These are phyloP conservation scores for Tranzscheliella williamsii DNA, from an alignment of 1,284 basidiomycete species.

Conservation along the genomic window DNA sequence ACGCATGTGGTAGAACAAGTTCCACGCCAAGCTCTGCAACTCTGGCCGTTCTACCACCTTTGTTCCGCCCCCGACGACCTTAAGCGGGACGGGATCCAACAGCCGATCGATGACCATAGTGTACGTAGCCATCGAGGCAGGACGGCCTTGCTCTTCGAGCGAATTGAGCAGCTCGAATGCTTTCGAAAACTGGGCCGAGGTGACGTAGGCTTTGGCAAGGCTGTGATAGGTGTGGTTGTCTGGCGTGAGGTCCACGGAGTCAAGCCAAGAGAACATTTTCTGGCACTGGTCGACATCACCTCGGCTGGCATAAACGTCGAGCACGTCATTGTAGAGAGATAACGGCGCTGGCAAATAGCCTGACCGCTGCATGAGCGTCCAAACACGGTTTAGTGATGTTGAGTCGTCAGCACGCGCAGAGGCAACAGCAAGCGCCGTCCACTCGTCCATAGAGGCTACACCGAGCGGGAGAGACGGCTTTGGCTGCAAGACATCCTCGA, in stretches of 20 bases:
- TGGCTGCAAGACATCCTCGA: neutral
- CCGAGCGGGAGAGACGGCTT: slow-evolving; percentile 15
- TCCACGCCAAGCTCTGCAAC: slow-evolving; percentile 67
- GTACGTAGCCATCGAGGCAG: slow-evolving; percentile 52
- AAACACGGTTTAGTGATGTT: slow-evolving; percentile 9
- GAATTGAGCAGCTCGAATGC: slow-evolving; percentile 42
- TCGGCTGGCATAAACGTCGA: slow-evolving; percentile 65
- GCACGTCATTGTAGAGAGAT: slow-evolving; percentile 60
- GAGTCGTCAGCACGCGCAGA: slow-evolving; percentile 31
- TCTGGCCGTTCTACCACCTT: slow-evolving; percentile 15
- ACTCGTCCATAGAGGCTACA: slow-evolving; percentile 34
- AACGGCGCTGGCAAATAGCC: slow-evolving; percentile 17
- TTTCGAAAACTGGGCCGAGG: slow-evolving; percentile 8
- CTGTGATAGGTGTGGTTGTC: slow-evolving; percentile 44
- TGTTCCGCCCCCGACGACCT: neutral
- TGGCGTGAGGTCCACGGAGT: slow-evolving; percentile 16
- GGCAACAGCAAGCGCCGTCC: slow-evolving; percentile 43
- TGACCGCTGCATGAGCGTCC: slow-evolving; percentile 25
- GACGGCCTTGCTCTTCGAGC: slow-evolving; percentile 33
- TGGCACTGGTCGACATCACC: slow-evolving; percentile 63
- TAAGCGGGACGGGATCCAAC: slow-evolving; percentile 3
- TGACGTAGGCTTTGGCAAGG: slow-evolving; percentile 46
- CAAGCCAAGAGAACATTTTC: slow-evolving; percentile 16
- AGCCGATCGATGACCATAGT: slow-evolving; percentile 48
- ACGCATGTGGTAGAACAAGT: slow-evolving; percentile 92